Conservation (phyloP, 2,329 filamentous ascomycete species). For the Aspergillus aculeatinus region DNA sequence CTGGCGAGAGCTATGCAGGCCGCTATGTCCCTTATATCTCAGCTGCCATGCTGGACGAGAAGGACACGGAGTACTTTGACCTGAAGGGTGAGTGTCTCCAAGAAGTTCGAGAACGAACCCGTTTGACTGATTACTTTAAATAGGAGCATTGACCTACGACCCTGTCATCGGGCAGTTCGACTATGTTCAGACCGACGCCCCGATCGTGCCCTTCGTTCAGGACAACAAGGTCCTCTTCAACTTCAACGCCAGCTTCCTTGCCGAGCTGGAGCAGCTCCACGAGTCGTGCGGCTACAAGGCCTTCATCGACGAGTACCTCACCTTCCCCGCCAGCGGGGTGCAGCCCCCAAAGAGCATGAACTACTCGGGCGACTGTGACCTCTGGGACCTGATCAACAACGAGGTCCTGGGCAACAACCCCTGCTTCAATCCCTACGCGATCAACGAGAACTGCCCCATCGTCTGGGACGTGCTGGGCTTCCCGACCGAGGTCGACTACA, state of each 20-base stretch:
- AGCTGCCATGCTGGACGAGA: slow-evolving; percentile 68
- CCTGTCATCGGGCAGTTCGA: slow-evolving; percentile 54
- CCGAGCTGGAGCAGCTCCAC: slow-evolving; percentile 41
- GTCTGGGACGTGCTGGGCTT: slow-evolving; percentile 69
- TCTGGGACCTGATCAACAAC: slow-evolving; percentile 57
- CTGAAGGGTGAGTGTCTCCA: slow-evolving; percentile 51
- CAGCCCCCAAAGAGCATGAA: slow-evolving; percentile 61
- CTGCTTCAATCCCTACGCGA: slow-evolving; percentile 76
- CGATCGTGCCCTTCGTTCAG: slow-evolving; percentile 45
- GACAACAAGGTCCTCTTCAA: slow-evolving; percentile 45
- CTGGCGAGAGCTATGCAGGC: slow-evolving; percentile 73
- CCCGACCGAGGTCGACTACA: slow-evolving; percentile 54
- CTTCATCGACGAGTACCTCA: slow-evolving; percentile 53
- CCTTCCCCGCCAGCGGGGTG: slow-evolving; percentile 45
- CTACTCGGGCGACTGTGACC: slow-evolving; percentile 52
- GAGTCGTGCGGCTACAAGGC: slow-evolving; percentile 48
- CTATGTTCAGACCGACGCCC: slow-evolving; percentile 34
- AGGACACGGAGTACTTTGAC: slow-evolving; percentile 68
- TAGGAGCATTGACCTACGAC: slow-evolving; percentile 67
- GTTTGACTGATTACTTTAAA: slow-evolving; percentile 1
- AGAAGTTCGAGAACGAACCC: neutral
- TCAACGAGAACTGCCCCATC: slow-evolving; percentile 69
- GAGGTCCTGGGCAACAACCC: slow-evolving; percentile 64
- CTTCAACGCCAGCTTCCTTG: slow-evolving; percentile 46
- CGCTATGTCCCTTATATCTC: slow-evolving; percentile 71